phyloP scores from a whole-genome alignment of 805 yeast genomes.

The Myxozyma lipomycoides region DNA sequence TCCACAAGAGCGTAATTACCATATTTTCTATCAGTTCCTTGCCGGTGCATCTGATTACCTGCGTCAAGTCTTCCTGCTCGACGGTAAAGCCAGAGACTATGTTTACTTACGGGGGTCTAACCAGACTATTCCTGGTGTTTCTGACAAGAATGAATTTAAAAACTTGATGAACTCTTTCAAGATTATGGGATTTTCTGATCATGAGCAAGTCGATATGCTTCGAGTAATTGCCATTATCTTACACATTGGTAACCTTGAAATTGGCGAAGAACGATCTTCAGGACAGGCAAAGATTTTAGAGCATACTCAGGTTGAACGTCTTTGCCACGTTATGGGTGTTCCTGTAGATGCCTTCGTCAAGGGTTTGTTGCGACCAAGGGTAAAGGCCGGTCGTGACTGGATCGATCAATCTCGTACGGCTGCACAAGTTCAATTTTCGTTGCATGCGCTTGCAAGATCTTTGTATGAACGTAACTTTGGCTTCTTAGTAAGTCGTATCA shows the following conservation, averaged over 20 bases:
- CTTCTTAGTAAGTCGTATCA: conserved; percentile 69
- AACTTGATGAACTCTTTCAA: conserved; percentile 62
- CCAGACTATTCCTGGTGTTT: conserved; percentile 61
- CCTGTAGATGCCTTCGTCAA: conserved; percentile 50
- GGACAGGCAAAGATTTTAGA: conserved; percentile 68
- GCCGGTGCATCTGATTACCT: conserved; percentile 55
- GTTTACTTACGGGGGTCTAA: conserved; percentile 57
- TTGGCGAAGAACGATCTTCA: conserved; percentile 51
- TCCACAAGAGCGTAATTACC: conserved; percentile 80
- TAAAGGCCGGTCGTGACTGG: conserved; percentile 85
- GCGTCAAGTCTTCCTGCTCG: conserved; percentile 38
- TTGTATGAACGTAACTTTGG: conserved; percentile 82
- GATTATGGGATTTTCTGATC: conserved; percentile 62
- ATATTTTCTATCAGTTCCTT: conserved; percentile 83
- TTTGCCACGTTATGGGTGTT: conserved; percentile 66
- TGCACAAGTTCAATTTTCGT: conserved; percentile 69
- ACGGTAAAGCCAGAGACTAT: conserved; percentile 45
- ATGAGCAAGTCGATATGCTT: conserved; percentile 57
- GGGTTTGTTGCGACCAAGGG: conserved; percentile 70
- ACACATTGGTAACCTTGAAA: conserved; percentile 80
- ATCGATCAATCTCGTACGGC: conserved; percentile 77
- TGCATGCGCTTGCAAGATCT: conserved; percentile 85
- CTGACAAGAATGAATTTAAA: conserved; percentile 67
- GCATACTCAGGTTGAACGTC: conserved; percentile 47
- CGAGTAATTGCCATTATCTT: conserved; percentile 68